phyloP scores from a whole-genome alignment of 2,329 filamentous ascomycete genomes.

The Colletotrichum sp. region DNA sequence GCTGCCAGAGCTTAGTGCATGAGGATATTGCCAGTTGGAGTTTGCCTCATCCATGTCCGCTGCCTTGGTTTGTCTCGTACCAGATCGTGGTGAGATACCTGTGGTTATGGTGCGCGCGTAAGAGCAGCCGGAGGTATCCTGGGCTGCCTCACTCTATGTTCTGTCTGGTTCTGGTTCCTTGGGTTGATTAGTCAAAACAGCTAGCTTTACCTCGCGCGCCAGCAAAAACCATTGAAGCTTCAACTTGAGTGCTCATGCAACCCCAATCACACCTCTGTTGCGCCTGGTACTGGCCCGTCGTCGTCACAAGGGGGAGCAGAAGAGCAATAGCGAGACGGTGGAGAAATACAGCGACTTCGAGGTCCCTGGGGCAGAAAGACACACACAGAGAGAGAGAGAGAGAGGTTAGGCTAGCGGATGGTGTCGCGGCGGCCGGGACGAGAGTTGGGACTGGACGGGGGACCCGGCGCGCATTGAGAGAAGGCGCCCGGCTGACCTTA shows the following conservation, averaged over 20 bases:
- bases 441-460: background rate
- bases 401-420: background rate
- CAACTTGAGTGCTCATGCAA: background rate
- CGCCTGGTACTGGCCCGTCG: background rate
- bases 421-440: constrained; percentile 1
- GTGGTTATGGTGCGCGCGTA: background rate
- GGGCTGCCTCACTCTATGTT: background rate
- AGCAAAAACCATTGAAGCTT: background rate
- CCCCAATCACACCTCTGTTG: background rate
- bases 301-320: background rate
- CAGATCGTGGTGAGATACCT: background rate
- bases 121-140: background rate
- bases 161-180: background rate
- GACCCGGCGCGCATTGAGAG: constrained; percentile 4
- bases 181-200: background rate
- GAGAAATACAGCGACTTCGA: background rate
- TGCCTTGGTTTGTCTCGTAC: background rate
- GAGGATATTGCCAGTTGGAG: constrained; percentile 6
- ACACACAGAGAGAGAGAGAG: no score
- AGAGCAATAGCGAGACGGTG: background rate
- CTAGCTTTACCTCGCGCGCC: background rate
- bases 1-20: constrained; percentile 7
- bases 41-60: constrained; percentile 4
- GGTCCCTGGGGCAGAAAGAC: background rate
- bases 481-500: constrained; percentile 10